Base-by-base conservation (phyloP, 805 yeast species). In the Teunomyces tritomae region DNA sequence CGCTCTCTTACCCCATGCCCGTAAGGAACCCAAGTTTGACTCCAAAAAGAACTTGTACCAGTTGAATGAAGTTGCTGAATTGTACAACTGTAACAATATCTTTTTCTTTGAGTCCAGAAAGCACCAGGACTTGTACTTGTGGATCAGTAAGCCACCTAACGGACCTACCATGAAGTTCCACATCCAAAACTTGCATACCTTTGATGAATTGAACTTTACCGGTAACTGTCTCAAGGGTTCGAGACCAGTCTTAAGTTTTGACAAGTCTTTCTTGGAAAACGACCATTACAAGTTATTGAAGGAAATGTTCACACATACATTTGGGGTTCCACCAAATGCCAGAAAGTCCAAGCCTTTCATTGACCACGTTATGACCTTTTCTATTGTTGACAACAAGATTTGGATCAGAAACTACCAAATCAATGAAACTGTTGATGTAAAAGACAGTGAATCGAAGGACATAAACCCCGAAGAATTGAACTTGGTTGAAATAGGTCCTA, bases 401-500 rank as follows among this genome's bases (percentile, higher is more conserved):
- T 94, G 99, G 99, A 81, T 91, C 49, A 83, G 99, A 71, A 91
- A 90, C 70, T 94, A 85, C 65, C 98, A 94, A 73, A 89, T 94
- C 56, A 74, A 82, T 51, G 89, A 85, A 57, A 67, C 75, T 36
- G 82, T 80, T 63, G 77, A 82, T 47, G 80, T 78, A 41, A 84
- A 80, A 50, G 84, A 83, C 49, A 73, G 74, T 43, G 84, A 76
- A 48, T 52, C 53, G 43, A 69, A 66, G 35, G 70, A 63, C 11
- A 68, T 67, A 29, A 68, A 64, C 32, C 61, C 61, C 8, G 82
- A 82, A 34, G 89, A 89, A 52, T 68, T 88, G 52, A 82, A 89
- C 13, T 76, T 94, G 58, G 87, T 94, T 49, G 99, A 94, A 74
- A 89, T 94, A 57, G 99, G 99, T 3, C 99, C 99, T 45, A 82